Evolutionary conservation across 164 flowering plant genomes (phyloP), one percentile per base, ranked within the genome.

Genomic region (Euptelea pleiosperma): DNA sequence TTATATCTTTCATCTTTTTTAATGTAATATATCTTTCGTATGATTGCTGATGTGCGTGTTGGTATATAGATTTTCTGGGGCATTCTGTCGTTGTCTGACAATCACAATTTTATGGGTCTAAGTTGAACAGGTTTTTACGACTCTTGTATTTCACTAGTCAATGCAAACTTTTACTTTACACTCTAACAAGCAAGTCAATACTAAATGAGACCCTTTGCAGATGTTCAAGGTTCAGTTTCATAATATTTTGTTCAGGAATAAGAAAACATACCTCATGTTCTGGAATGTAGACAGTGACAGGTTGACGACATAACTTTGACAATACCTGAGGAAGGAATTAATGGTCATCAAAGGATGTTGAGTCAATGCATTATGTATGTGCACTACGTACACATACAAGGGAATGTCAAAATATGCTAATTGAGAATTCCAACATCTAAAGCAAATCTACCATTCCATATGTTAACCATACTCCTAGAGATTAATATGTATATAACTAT

Each of bases 281-380:
- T 52, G 95, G 93, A 37, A 92, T 89, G 75, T 83, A 89, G 14
- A 92, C 96, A 65, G 74, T 61, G 50, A 92, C 78, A 39, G 91
- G 89, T 70, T 87, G 98, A 58, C 42, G 57, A 54, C 87, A 85
- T 60, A 89, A 62, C 75, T 75, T 92, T 40, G 98, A 92, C 65
- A 91, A 67, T 45, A 91, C 96, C 96, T 91, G 82, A 10, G 12
- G 34, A 33, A 52, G 55, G 15, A 33, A 31, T 7, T 21, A 48
- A 33, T 28, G 43, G 36, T 69, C 56, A 58, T 51, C 18, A 60
- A 9, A 52, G n/a, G n/a, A n/a, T 28, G n/a, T 6, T 12, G 16
- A 24, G 45, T 10, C 43, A 19, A 43, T 39, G 50, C 15, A 46
- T 22, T 12, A 24, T 24, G 19, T 12, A 29, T 43, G 1, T 22